Conservation (phyloP, 208 protist genomes). For the Trypanosoma rangeli region DNA sequence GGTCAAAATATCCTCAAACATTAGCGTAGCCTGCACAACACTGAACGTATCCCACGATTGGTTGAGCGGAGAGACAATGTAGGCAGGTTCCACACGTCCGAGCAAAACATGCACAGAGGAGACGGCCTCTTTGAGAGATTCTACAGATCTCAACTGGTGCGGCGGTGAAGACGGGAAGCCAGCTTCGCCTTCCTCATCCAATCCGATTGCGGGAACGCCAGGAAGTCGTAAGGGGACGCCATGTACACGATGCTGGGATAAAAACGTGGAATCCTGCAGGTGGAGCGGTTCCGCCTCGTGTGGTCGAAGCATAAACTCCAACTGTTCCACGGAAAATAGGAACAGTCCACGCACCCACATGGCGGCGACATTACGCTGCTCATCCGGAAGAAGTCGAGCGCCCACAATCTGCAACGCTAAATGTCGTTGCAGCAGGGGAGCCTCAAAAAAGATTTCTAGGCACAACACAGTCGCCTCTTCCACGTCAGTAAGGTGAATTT, state of each 20-base stretch:
- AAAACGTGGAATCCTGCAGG: slow-evolving; percentile 4
- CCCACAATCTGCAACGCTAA: slow-evolving; percentile 53
- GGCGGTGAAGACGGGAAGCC: background rate
- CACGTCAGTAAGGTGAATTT: slow-evolving; percentile 19
- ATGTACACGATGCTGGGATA: background rate
- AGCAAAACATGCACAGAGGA: slow-evolving; percentile 45
- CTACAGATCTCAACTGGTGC: background rate
- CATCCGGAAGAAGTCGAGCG: slow-evolving; percentile 42
- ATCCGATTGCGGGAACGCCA: background rate
- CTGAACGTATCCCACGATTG: slow-evolving; percentile 63
- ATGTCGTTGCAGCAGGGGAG: slow-evolving; percentile 34
- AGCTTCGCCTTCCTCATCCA: slow-evolving; percentile 1
- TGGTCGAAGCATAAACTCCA: slow-evolving; percentile 26
- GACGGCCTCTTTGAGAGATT: slow-evolving; percentile 11
- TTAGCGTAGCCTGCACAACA: slow-evolving; percentile 60
- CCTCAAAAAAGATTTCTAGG: slow-evolving; percentile 25
- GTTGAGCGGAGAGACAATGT: slow-evolving; percentile 64
- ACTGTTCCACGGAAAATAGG: slow-evolving; percentile 20
- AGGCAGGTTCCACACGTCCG: slow-evolving; percentile 50
- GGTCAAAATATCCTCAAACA: slow-evolving; percentile 23
- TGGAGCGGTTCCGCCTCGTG: slow-evolving; percentile 1
- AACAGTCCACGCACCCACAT: slow-evolving; percentile 44
- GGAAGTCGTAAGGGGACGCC: background rate
- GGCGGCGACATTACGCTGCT: slow-evolving; percentile 36
- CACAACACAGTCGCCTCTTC: slow-evolving; percentile 32